These are phyloP conservation scores for Aspergillus sp. DNA, from an alignment of 2,329 filamentous ascomycete genomes.

Conservation along the genomic window DNA sequence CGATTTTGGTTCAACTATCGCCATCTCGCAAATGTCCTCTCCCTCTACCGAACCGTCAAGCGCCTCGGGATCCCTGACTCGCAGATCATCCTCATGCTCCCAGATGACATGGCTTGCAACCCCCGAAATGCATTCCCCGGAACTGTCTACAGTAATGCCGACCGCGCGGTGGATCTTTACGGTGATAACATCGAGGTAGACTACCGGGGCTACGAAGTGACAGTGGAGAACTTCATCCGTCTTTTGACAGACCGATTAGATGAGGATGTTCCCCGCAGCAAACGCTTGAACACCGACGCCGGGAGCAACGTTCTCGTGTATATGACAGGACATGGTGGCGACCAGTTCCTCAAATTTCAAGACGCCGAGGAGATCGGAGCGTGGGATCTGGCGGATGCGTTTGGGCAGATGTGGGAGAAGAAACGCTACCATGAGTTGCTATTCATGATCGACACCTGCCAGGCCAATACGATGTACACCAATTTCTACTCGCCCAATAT, in stretches of 20 bases:
- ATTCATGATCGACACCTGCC: conserved; percentile 99
- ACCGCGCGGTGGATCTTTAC: conserved; percentile 92
- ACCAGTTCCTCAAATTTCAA: conserved; percentile 98
- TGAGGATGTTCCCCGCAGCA: conserved; percentile 91
- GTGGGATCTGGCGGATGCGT: conserved; percentile 93
- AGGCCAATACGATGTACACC: conserved; percentile 98
- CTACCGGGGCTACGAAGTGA: conserved; percentile 97
- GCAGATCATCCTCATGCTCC: conserved; percentile 99
- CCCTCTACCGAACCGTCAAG: conserved; percentile 96
- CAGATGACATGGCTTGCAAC: conserved; percentile 99
- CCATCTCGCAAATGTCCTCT: conserved; percentile 95
- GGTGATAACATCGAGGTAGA: conserved; percentile 99
- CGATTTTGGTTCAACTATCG: conserved; percentile 99
- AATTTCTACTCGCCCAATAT: conserved; percentile 98
- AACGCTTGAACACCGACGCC: conserved; percentile 89
- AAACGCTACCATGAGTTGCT: conserved; percentile 97
- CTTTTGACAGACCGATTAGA: conserved; percentile 91
- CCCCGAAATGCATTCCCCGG: conserved; percentile 96
- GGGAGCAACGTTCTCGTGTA: conserved; percentile 97
- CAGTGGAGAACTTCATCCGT: conserved; percentile 97
- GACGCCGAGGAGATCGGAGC: conserved; percentile 96
- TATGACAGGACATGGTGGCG: conserved; percentile 98
- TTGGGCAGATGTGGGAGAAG: conserved; percentile 99
- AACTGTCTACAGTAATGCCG: conserved; percentile 97
- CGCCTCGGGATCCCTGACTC: conserved; percentile 96